Evolutionary conservation across 441 rosid species (phyloP), one percentile per base, ranked within the genome.

Genomic region (Gossypium trilobum): DNA sequence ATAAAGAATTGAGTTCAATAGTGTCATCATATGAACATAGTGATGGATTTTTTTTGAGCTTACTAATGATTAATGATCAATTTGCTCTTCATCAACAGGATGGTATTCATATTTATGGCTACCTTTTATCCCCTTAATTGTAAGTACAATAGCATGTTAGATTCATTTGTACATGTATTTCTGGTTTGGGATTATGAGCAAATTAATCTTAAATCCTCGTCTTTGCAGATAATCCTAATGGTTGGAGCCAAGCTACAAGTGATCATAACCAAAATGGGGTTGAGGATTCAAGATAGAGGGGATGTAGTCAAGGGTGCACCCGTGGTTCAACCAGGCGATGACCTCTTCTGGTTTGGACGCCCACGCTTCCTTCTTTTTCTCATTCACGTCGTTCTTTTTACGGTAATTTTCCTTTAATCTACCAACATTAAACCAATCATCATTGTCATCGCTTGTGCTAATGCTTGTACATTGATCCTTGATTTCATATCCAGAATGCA

Each of bases 291-390:
- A 85, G 96, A 91, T 0, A 87, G 89, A 86, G 98, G 98, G 33
- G 89, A 83, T 69, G 99, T 95, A 67, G 93, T 92, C 57, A 87
- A 83, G 83, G 99, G 99, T 57, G 89, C 95, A 31, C 99, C 96
- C 0, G 85, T 95, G 58, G 99, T 95, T 78, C 78, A 89, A 81
- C 97, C 96, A 7, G 88, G 91, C 0, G 97, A 92, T 75, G 92
- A 92, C 16, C 95, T 92, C 62, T 95, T 95, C 87, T 95, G 99
- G 99, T 92, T 95, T 5, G 89, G 97, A 13, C 83, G 88, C 13
- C 99, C 99, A 0, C 91, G 87, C 68, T 79, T 95, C 74, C 78
- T 95, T 70, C 98, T 95, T 77, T 87, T 85, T 65, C 92, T 95
- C 72, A 88, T 95, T 74, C 97, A 92, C 74, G 60, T 91, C 33